These are phyloP conservation scores for Bonia amplexicaulis DNA, from an alignment of 176 grass and related monocot species.

Conservation along the genomic window DNA sequence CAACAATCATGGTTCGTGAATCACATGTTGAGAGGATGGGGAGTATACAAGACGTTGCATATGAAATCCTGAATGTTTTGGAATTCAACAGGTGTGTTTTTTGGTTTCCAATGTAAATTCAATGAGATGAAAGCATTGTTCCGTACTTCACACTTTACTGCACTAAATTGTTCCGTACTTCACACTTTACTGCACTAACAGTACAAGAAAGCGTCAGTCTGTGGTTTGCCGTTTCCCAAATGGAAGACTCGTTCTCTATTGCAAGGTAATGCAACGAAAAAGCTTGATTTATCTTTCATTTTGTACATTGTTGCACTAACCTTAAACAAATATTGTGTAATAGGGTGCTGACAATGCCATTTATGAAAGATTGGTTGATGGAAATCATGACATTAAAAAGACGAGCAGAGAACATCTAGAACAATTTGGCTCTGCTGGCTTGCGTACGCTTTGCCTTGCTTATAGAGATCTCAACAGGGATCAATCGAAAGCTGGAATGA, in stretches of 20 bases:
- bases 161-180: conserved; percentile 15
- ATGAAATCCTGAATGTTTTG: too few species aligned
- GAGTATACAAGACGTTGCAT: too few species aligned
- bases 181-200: conserved; percentile 39
- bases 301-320: conserved; percentile 18
- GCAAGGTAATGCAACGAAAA: conserved; percentile 68
- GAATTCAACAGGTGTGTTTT: too few species aligned
- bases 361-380: conserved; percentile 74
- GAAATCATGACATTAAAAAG: conserved; percentile 71
- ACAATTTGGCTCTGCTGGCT: conserved; percentile 86
- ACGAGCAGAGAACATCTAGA: conserved; percentile 88
- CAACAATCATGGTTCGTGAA: too few species aligned
- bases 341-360: conserved; percentile 97
- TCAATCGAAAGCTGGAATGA: conserved; percentile 90
- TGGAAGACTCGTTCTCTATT: conserved; percentile 94
- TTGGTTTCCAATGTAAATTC: too few species aligned
- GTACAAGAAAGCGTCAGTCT: conserved; percentile 95
- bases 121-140: too few species aligned
- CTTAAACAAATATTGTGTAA: conserved; percentile 21
- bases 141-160: too few species aligned
- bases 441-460: conserved; percentile 97
- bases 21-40: too few species aligned
- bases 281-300: conserved; percentile 22
- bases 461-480: conserved; percentile 73
- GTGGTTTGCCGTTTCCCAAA: conserved; percentile 89